Evolutionary conservation across 1,284 basidiomycete genomes (phyloP), one percentile per base, ranked within the genome.

Genomic region (Gyrodon tennesseensis): DNA sequence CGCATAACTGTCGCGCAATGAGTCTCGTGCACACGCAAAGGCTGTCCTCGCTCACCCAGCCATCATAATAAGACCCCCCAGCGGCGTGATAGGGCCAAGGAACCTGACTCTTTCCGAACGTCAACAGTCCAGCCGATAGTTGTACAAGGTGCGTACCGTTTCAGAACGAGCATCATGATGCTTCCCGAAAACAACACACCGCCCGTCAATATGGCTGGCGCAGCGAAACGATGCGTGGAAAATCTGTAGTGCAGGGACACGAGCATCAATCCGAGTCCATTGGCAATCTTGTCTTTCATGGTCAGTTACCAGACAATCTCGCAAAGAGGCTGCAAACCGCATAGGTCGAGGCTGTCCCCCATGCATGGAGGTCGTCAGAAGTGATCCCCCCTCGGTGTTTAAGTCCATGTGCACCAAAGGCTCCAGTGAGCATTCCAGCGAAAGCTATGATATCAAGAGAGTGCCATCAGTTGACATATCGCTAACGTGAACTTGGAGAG

Each of bases 61-160:
- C 71, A 93, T 91, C 88, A 92, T 89, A 4, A 85, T 69, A 31
- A 84, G 66, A 4, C 88, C 92, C 5, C 91, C 92, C 25, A 93
- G 68, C 0, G 92, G 92, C 19, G 92, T 93, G 54, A 92, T 76
- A 5, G 90, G 91, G 1, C 91, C 92, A 53, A 93, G 72, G 64
- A 85, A 81, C 71, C 78, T 86, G 67, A 86, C 77, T 51, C 87
- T 89, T 67, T 21, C 16, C 56, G 58, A 60, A 43, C n/a, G 34
- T 66, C 40, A 75, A 56, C 31, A 62, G 18, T 34, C 16, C 34
- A 53, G 18, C 31, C 34, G 11, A 54, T 18, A 61, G n/a, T 21
- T 18, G 31, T 4, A 13, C 49, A 61, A 34, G 44, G 58, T 21
- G 49, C 77, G 54, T 70, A 88, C 86, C 80, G 78, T 56, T 88